Base-by-base conservation (phyloP, 2,329 filamentous ascomycete genomes). In the Penicillium sp. region DNA sequence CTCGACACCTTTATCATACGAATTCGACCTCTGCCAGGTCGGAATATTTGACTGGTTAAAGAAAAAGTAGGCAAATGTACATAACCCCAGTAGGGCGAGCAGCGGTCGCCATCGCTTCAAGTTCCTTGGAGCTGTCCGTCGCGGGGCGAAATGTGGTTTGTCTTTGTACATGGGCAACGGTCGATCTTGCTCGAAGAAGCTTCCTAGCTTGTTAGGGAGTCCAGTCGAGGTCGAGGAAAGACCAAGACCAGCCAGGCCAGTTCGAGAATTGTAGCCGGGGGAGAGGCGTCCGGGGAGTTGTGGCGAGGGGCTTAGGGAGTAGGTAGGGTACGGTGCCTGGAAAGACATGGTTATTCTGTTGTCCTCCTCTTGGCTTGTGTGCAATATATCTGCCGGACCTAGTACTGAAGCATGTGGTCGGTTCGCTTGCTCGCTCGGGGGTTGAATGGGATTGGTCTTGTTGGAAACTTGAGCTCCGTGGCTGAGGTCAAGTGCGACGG, bases 151-250 rank as follows among this genome's bases (percentile, higher is more conserved):
- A 70, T 90, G 94, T n/a, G 94, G 94, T 74, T 99, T 99, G 77
- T 99, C 94, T 77, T 99, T 99, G 79, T 99, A 99, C 89, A 97
- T 92, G 42, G 94, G 94, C 59, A 99, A 78, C 54, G 85, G 79
- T 75, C 83, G 79, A 44, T 81, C 78, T 46, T 75, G 74, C 33
- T 87, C 84, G 58, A 92, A 87, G 56, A 92, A 81, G 54, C 80
- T 81, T 47, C 83, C 83, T 31, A 91, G 79, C 58, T 83, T 85
- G 9, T 42, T 52, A 2, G 40, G 24, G 23, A 44, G 23, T 18
- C 14, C 23, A 31, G 46, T 18, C 13, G 37, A 18, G 3, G 13
- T 37, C 64, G 83, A 83, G 45, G 87, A 79, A 34, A 91, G 79
- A 44, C 71, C 71, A 56, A 74, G 74, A 52, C 76, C 70, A 63